Evolutionary conservation across 306 rosid genomes (phyloP), one percentile per base, ranked within the genome.

Genomic region (Comarum palustre): DNA sequence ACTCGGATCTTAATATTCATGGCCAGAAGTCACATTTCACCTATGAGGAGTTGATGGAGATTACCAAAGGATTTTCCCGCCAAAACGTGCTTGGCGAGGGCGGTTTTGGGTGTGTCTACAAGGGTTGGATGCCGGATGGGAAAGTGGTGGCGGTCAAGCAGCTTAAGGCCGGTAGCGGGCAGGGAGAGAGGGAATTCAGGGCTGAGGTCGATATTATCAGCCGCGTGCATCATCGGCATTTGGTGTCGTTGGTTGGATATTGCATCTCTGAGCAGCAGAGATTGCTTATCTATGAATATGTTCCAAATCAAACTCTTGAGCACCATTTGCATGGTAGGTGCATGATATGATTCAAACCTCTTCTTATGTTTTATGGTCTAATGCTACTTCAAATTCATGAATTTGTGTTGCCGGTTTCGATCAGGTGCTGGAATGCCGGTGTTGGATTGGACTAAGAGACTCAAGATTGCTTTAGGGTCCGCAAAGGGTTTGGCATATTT

Each of bases 401-500:
- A 8, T 36, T 36, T 54, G 42, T 13, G 27, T 8, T 50, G 11
- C 42, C 63, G 62, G 16, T 72, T 55, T 61, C 85, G 87, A 54
- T 68, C 87, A 93, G 98, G 74, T 71, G 61, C 32, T 14, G 89
- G 78, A 76, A 70, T 82, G 76, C 83, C 84, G 12, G 89, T 87
- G 73, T 84, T 94, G 92, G 95, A 87, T 52, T 94, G 99, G 99
- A 22, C 80, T 16, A 84, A 82, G 71, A 88, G 99, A 85, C 66
- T 82, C 72, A 94, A 87, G 89, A 85, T 91, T 70, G 97, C 97
- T 76, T 60, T 87, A 65, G 99, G 97, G 29, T 76, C 99, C 19
- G 99, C 99, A 11, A 94, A 88, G 86, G 99, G 99, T 8, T 77
- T 94, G 63, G 89, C 97, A 46, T 94, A 94, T 79, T 77, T 94